Conservation (phyloP, 1,284 basidiomycete genomes). For the Boletus holoroseus region DNA sequence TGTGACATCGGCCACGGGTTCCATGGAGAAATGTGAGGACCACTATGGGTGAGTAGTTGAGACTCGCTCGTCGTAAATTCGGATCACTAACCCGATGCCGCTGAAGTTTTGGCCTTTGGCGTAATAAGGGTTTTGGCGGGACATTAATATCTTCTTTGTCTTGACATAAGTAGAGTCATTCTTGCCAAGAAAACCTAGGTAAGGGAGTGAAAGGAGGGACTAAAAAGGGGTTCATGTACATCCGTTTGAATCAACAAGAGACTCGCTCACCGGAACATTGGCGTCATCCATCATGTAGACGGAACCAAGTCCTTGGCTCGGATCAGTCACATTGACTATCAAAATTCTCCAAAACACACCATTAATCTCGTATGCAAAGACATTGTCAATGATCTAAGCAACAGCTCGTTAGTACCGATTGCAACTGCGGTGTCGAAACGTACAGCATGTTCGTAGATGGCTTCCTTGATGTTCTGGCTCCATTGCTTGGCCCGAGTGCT, state of each 20-base stretch:
- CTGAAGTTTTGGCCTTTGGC: constrained; percentile 58
- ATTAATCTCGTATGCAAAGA: constrained; percentile 76
- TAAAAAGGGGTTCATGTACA: constrained; percentile 27
- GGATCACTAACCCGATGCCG: constrained; percentile 55
- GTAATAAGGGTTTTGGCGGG: constrained; percentile 64
- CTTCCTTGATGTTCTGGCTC: constrained; percentile 55
- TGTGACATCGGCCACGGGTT: constrained; percentile 80
- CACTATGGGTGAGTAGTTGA: constrained; percentile 38
- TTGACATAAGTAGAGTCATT: constrained; percentile 52
- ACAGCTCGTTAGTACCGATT: constrained; percentile 1
- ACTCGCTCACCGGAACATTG: constrained; percentile 62
- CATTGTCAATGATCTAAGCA: constrained; percentile 49
- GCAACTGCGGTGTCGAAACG: constrained; percentile 14
- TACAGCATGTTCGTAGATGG: constrained; percentile 62
- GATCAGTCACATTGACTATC: background rate
- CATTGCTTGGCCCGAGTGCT: constrained; percentile 52
- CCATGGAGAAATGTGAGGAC: constrained; percentile 68
- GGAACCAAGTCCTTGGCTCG: constrained; percentile 49
- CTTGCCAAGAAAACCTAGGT: constrained; percentile 68
- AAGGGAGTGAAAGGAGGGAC: constrained; percentile 71
- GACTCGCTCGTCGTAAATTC: background rate
- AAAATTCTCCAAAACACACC: constrained; percentile 35
- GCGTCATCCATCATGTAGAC: constrained; percentile 78
- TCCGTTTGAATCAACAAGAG: background rate
- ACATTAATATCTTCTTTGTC: constrained; percentile 58